phyloP scores from a whole-genome alignment of 73 alveolate genomes.

The Paramecium primaurelia region DNA sequence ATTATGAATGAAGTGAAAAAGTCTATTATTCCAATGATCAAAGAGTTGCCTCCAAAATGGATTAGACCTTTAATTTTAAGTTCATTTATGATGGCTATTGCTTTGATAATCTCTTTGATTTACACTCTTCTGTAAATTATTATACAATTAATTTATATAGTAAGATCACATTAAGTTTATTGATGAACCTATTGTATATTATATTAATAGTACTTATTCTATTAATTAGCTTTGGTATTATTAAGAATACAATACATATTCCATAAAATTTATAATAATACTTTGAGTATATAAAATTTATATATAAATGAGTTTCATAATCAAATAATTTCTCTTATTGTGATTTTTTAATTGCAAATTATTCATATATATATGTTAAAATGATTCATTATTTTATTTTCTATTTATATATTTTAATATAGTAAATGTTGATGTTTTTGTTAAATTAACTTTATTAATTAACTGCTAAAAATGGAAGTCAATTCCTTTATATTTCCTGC shows the following conservation, averaged over 20 bases:
- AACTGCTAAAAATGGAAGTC: constrained; percentile 50
- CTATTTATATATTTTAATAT: not conserved
- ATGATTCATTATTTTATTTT: not conserved
- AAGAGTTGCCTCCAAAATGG: not conserved
- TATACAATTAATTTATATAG: not conserved
- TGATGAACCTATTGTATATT: not conserved
- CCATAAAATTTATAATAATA: not conserved
- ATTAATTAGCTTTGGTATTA: not conserved
- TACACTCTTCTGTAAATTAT: not conserved
- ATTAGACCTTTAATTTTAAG: not conserved
- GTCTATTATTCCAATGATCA: not conserved
- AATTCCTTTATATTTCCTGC: constrained; percentile 57
- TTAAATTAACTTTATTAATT: not conserved
- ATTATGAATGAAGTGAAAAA: not conserved
- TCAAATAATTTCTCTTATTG: not conserved
- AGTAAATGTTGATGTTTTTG: not conserved
- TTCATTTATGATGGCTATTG: not conserved
- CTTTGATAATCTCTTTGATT: not conserved
- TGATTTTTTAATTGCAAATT: not conserved
- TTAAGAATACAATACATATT: not conserved
- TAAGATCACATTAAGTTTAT: not conserved
- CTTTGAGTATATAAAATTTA: not conserved
- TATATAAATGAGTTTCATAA: not conserved
- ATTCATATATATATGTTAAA: not conserved
- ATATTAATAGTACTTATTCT: not conserved